Base-by-base conservation (phyloP, 306 rosid genomes). In the Dryas octopetala region DNA sequence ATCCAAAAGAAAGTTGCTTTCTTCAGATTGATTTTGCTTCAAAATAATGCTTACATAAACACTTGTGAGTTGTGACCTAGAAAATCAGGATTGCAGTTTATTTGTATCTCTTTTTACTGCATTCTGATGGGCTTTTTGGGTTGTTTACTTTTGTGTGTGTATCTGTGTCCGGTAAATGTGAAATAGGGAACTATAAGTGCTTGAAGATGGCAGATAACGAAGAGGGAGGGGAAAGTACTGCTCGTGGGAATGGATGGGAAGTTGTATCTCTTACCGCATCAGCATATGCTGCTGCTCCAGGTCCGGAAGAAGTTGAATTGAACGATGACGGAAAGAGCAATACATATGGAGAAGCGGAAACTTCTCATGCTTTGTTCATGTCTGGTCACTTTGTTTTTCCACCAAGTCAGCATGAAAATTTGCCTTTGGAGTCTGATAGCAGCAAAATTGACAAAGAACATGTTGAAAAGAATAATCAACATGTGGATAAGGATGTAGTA, bases 211-310 rank as follows among this genome's bases (percentile, higher is more conserved):
- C 96, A 68, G 89, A 84, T 75, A 88, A 86, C 73, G 93, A 87
- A 61, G 89, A 86, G 76, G 89, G 84, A 76, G 91, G 83, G 69
- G 96, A 86, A 46, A 89, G 78, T 77, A 57, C 82, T 71, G 68
- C 93, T 82, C 97, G 92, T 7, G 96, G 99, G 43, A 89, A 80
- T 77, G 98, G 88, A 53, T 96, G 99, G 99, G 99, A 96, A 87
- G 98, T 96, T 53, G 99, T 96, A 45, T 85, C 93, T 59, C 98
- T 96, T 65, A 92, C 99, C 1, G 98, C 91, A 17, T 96, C 99
- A 47, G 75, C 99, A 64, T 96, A 92, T 79, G 99, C 90, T 64
- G 96, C 98, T 72, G 88, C 99, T 68, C 97, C 99, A 26, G 86
- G 91, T 78, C 89, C 89, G 4, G 47, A 62, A 66, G 82, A 84